These are phyloP conservation scores for Salix suchowensis DNA, from an alignment of 345 rosid species.

Conservation along the genomic window DNA sequence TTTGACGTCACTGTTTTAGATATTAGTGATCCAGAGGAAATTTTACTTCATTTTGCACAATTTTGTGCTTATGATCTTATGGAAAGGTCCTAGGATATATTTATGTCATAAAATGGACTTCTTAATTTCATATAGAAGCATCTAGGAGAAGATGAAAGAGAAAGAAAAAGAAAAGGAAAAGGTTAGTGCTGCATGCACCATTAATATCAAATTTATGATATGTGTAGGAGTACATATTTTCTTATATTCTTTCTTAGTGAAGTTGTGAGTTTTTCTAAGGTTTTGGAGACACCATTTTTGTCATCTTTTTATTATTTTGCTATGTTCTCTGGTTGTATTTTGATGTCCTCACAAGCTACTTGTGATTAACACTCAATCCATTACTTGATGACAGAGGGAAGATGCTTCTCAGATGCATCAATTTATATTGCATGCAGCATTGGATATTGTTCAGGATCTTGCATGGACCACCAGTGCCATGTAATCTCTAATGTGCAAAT, in stretches of 20 bases:
- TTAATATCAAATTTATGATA: neutral
- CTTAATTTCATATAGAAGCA: neutral
- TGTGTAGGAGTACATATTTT: neutral
- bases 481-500: conserved; percentile 35
- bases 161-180: neutral
- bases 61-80: neutral
- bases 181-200: neutral
- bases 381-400: conserved; percentile 66
- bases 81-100: neutral
- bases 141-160: neutral
- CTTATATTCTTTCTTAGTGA: neutral
- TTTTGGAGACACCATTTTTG: neutral
- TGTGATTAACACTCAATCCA: neutral
- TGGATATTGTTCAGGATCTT: conserved; percentile 91
- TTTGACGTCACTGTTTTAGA: neutral
- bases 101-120: neutral
- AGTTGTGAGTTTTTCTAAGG: neutral
- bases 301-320: neutral
- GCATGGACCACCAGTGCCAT: conserved; percentile 98
- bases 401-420: conserved; percentile 97
- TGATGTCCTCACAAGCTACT: neutral
- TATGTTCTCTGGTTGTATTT: neutral
- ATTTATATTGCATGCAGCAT: conserved; percentile 85
- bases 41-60: neutral
- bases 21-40: neutral